These are phyloP conservation scores for Hypoxylon rickii DNA, from an alignment of 495 filamentous ascomycete species.

Conservation along the genomic window DNA sequence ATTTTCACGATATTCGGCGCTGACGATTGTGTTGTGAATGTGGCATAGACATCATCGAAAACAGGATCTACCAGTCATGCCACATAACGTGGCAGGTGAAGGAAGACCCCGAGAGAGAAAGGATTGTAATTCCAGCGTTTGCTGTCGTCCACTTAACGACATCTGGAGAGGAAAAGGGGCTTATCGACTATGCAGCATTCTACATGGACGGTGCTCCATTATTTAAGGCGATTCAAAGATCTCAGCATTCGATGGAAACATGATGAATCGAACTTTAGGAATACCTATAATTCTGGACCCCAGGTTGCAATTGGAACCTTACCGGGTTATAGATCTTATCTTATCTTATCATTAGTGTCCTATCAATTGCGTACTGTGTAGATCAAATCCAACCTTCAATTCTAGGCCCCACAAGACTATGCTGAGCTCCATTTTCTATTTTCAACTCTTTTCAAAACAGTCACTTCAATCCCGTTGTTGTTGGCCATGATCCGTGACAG, in stretches of 20 bases:
- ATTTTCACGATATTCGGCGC: neutral
- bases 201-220: slow-evolving; percentile 29
- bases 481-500: no score
- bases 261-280: no score
- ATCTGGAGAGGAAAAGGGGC: slow-evolving; percentile 12
- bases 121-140: slow-evolving; percentile 29
- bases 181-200: slow-evolving; percentile 7
- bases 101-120: slow-evolving; percentile 34
- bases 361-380: neutral
- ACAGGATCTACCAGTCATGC: slow-evolving; percentile 33
- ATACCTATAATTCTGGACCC: no score
- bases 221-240: slow-evolving; percentile 20
- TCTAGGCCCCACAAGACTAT: slow-evolving; percentile 25
- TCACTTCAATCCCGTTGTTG: no score
- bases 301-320: no score
- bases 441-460: slow-evolving; percentile 5
- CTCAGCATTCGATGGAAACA: no score
- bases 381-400: slow-evolving; percentile 8
- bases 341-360: slow-evolving; percentile 13
- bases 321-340: no score
- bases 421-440: slow-evolving; percentile 23
- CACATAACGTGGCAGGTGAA: slow-evolving; percentile 34
- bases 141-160: slow-evolving; percentile 23
- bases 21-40: slow-evolving; percentile 15
- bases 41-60: no score